Percentiles rank a stretch among this genome's conserved stretches.
Evolutionary conservation across 129 eudicot species (phyloP).

Genomic region (Pittosporum tobira): DNA sequence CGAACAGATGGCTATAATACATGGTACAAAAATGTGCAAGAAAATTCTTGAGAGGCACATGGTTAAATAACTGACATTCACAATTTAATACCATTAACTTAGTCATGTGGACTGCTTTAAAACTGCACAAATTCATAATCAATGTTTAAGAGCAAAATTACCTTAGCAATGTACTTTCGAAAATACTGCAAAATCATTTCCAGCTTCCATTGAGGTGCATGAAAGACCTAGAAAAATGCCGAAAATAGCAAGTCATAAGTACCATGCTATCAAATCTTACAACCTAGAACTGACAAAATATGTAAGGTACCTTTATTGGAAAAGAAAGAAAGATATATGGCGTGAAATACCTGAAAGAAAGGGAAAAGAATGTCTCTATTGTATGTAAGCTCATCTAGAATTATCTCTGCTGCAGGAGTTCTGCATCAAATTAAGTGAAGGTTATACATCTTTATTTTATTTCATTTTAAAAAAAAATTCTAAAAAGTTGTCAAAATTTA

Average conservation of each 20-base stretch:
- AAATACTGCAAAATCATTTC: conserved; percentile 63
- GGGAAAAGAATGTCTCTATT: conserved; percentile 45
- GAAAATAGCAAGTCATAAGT: conserved; percentile 2
- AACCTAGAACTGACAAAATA: not conserved
- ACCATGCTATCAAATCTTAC: not conserved
- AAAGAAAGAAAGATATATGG: not conserved
- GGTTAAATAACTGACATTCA: not conserved
- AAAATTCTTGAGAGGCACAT: not conserved
- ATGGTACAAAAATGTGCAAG: not conserved
- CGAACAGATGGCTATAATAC: conserved; percentile 53
- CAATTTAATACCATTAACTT: too few species aligned
- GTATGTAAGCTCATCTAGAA: conserved; percentile 72
- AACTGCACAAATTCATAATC: not conserved
- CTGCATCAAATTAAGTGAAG: conserved; percentile 34
- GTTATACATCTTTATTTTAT: not conserved
- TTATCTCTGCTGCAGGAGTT: conserved; percentile 60
- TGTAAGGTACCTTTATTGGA: not conserved
- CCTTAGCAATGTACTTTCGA: conserved; percentile 75
- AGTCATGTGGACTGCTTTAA: conserved; percentile 2
- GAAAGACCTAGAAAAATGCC: conserved; percentile 50
- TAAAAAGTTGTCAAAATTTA: not conserved
- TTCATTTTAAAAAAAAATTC: too few species aligned
- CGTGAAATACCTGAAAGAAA: conserved; percentile 52
- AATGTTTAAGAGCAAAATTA: conserved; percentile 15
- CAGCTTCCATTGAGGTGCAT: conserved; percentile 63